Base-by-base conservation (phyloP, 2,329 filamentous ascomycete genomes). In the Neocatenulostroma microsporum region DNA sequence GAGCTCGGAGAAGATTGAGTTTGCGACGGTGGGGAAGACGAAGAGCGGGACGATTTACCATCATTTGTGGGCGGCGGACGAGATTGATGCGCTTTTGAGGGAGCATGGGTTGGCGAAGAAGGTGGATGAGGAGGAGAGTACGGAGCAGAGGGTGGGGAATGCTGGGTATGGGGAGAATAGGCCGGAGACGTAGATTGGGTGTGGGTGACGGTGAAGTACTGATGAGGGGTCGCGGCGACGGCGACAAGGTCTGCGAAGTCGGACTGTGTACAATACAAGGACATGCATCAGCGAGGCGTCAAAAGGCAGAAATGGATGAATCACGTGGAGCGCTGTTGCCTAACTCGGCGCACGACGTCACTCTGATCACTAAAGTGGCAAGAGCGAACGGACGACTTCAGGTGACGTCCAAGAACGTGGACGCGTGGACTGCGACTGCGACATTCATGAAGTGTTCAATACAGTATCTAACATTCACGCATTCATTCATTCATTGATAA, bases 1-100 rank as follows among this genome's bases (percentile, higher is more conserved):
- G 60, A 95, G 87, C 72, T 94, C 87, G 60, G 91, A 98, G 75
- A 98, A 98, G 78, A 94, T 98, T 60, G 91, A 98, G 61, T 98
- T 98, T 59, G 93, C 91, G 51, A 98, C 93, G 21, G 89, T 98
- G 44, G 93, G 91, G 53, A 86, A 88, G 70, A 96, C 88, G 50
- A 82, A 87, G 66, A 80, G 88, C 49, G 91, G 91, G 56, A 91
- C 89, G 71, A 89, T 98, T 65, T 98, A 96, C 71, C 91, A 98
- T 68, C 84, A 94, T 61, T 74, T 98, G 45, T 98, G 91, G 91
- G 84, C 79, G 54, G 89, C 88, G 29, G 89, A 98, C 49, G 91
- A 96, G 72, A 98, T 98, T 56, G 89, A 86, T 60, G 79, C 82
- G 34, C 70, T 98, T 62, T 70, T 98, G 56, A 94, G 88, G 74